These are phyloP conservation scores for Clarkia xantiana DNA, from an alignment of 345 rosid species.

Conservation along the genomic window DNA sequence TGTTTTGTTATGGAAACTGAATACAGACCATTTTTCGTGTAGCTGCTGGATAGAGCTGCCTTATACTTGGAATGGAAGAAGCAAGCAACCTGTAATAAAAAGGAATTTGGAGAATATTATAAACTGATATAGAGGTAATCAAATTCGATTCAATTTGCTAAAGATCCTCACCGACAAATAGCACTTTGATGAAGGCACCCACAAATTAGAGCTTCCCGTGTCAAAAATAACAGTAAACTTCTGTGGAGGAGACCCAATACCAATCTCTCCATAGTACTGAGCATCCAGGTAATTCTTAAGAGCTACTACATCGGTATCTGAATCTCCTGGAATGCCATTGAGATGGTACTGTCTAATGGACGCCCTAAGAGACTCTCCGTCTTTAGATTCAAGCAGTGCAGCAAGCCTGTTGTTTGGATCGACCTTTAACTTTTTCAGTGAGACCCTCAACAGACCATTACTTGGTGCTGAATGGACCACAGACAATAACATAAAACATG, in stretches of 20 bases:
- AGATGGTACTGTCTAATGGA: slow-evolving; percentile 26
- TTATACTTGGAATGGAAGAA: slow-evolving; percentile 66
- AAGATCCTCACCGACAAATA: slow-evolving; percentile 54
- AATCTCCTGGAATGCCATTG: slow-evolving; percentile 23
- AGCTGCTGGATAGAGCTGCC: slow-evolving; percentile 55
- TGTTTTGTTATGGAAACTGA: slow-evolving; percentile 3
- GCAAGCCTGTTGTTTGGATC: slow-evolving; percentile 40
- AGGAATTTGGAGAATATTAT: slow-evolving; percentile 1
- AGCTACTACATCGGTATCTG: slow-evolving; percentile 52
- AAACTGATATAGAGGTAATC: neutral
- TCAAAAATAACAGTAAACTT: slow-evolving; percentile 85
- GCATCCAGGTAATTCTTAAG: slow-evolving; percentile 86
- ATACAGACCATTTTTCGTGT: slow-evolving; percentile 55
- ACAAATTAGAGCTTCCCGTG: slow-evolving; percentile 88
- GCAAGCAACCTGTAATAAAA: slow-evolving; percentile 43
- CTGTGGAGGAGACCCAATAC: slow-evolving; percentile 78
- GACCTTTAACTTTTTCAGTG: slow-evolving; percentile 54
- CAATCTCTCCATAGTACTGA: slow-evolving; percentile 88
- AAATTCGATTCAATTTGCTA: neutral
- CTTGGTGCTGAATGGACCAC: slow-evolving; percentile 19
- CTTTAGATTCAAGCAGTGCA: slow-evolving; percentile 36
- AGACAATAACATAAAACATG: slow-evolving; percentile 33
- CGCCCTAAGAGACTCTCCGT: slow-evolving; percentile 28
- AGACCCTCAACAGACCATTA: slow-evolving; percentile 42
- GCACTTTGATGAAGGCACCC: slow-evolving; percentile 94